Evolutionary conservation across 192 early-diverging fungal genomes (phyloP).

Genomic region (Geranomyces michiganensis): DNA sequence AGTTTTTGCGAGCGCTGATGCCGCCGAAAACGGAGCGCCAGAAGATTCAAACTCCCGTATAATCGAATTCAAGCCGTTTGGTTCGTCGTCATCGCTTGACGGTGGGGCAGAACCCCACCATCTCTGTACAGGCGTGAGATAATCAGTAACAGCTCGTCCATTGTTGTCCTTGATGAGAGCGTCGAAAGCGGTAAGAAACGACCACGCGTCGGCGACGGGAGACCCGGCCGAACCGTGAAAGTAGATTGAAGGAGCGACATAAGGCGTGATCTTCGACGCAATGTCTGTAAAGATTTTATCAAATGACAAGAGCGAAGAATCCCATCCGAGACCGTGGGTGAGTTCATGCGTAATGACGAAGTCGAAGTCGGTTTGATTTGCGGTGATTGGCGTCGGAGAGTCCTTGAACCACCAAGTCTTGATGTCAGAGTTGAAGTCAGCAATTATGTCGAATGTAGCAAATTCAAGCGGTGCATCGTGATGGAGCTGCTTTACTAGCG

Average conservation of each 20-base stretch:
- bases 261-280: constrained; percentile 5
- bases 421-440: constrained; percentile 43
- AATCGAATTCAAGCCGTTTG: constrained; percentile 11
- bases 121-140: neutral
- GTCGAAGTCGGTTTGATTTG: constrained; percentile 41
- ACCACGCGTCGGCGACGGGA: constrained; percentile 28
- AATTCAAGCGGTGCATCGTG: constrained; percentile 18
- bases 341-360: constrained; percentile 46
- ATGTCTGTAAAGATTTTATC: constrained; percentile 3
- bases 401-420: constrained; percentile 21
- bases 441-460: constrained; percentile 34
- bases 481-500: constrained; percentile 38
- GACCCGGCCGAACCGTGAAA: constrained; percentile 14
- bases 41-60: constrained; percentile 26
- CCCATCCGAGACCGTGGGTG: constrained; percentile 48
- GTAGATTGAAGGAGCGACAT: constrained; percentile 39
- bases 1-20: neutral
- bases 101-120: constrained; percentile 4
- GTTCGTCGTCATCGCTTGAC: neutral
- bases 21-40: constrained; percentile 28
- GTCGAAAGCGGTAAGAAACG: constrained; percentile 34
- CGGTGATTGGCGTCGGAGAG: constrained; percentile 22
- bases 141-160: constrained; percentile 4
- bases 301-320: constrained; percentile 31
- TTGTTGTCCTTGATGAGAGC: constrained; percentile 15